Evolutionary conservation across 2,329 filamentous ascomycete genomes (phyloP).

Genomic region (Lachnellula suecica): DNA sequence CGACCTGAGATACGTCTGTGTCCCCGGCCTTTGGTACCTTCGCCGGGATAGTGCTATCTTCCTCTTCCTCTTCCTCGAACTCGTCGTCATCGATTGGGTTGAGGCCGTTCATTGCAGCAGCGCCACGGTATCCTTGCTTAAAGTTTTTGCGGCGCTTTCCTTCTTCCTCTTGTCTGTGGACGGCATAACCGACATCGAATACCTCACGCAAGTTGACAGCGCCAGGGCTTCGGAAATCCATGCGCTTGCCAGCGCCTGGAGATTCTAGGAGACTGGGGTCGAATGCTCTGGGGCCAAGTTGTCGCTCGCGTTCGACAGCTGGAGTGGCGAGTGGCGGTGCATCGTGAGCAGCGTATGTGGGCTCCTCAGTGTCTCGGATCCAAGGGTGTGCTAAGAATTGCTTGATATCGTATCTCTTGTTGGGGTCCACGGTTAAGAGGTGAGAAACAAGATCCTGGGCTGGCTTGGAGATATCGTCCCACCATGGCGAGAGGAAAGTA

Average conservation of each 20-base stretch:
- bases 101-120: constrained; percentile 63
- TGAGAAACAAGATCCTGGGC: constrained; percentile 94
- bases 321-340: constrained; percentile 73
- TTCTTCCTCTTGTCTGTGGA: constrained; percentile 95
- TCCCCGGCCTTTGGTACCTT: constrained; percentile 68
- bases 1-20: constrained; percentile 66
- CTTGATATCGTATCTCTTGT: constrained; percentile 89
- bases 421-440: constrained; percentile 88
- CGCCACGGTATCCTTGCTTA: constrained; percentile 64
- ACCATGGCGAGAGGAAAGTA: constrained; percentile 97
- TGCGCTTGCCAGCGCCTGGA: constrained; percentile 62
- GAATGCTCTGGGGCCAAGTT: constrained; percentile 46
- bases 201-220: constrained; percentile 95
- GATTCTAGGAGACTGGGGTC: constrained; percentile 56
- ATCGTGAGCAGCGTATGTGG: constrained; percentile 65
- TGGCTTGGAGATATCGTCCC: constrained; percentile 95
- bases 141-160: constrained; percentile 87
- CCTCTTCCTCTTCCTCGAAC: constrained; percentile 65
- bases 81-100: constrained; percentile 65
- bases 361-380: constrained; percentile 72
- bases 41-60: constrained; percentile 51
- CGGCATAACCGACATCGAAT: constrained; percentile 97
- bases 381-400: constrained; percentile 95
- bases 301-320: constrained; percentile 40
- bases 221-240: constrained; percentile 93